Evolutionary conservation across 2,329 filamentous ascomycete species (phyloP), one percentile per base, ranked within the genome.

Genomic region (Neopestalotiopsis rosae): DNA sequence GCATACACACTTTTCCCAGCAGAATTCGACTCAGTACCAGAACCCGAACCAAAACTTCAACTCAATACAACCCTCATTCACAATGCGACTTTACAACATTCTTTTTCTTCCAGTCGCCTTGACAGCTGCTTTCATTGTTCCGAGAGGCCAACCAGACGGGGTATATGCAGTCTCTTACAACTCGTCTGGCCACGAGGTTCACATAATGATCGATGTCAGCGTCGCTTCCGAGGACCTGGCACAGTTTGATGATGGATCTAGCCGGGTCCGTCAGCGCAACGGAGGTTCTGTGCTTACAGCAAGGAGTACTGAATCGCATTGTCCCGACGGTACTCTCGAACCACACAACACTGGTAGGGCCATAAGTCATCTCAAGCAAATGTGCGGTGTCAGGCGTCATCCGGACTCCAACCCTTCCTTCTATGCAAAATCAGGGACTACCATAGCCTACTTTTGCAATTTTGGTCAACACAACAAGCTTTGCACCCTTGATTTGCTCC

Each of bases 371-470:
- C 52, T 58, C 52, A 30, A 30, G 52, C 14, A 10, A 6, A 13
- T n/a, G 52, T 58, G 52, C 52, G 24, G 24, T 28, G 24, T 28
- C 24, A 0, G 24, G 24, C 24, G 24, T 28, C 24, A 28, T 28
- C 24, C 24, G 1, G 24, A 28, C 24, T 28, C 24, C 24, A 30
- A 58, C 52, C 52, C 52, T 13, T 17, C 17, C 52, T 58, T 17
- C 20, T 58, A 58, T 30, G 17, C 52, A 13, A 58, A 24, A 10
- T 1, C 13, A 30, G n/a, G 24, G 14, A 17, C 52, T 30, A 58
- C 52, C 1, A n/a, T 58, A n/a, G 52, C 52, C 52, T 58, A 58
- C 52, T 58, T 58, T 20, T 58, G 52, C 52, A 58, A 58, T n/a
- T 58, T 58, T 7, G 52, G 52, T 2, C 10, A 13, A 10, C 10